Percentiles rank a stretch among this genome's conserved stretches.
phyloP scores from a whole-genome alignment of 805 yeast genomes.

The Pichia scutulata region DNA sequence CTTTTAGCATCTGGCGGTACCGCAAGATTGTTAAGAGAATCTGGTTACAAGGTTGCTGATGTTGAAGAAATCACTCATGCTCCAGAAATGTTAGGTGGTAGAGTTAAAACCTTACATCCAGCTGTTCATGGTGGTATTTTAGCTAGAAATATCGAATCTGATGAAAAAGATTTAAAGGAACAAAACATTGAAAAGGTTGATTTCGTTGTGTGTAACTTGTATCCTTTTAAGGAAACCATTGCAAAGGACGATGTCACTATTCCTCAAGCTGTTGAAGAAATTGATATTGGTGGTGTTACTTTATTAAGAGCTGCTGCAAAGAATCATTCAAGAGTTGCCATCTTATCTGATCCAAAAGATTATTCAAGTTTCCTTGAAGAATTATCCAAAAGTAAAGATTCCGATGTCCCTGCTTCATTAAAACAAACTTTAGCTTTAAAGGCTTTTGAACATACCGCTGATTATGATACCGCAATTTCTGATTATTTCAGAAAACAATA shows the following conservation, averaged over 20 bases:
- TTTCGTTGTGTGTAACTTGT: conserved; percentile 93
- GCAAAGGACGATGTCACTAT: conserved; percentile 93
- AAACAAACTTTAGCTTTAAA: conserved; percentile 85
- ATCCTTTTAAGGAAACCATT: conserved; percentile 96
- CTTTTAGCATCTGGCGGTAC: conserved; percentile 97
- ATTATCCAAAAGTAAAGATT: conserved; percentile 36
- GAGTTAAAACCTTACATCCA: conserved; percentile 97
- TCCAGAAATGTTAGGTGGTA: conserved; percentile 97
- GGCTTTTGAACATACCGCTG: conserved; percentile 98
- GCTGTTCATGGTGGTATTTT: conserved; percentile 98
- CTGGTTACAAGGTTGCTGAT: conserved; percentile 97
- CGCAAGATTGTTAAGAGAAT: conserved; percentile 87
- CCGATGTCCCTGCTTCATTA: conserved; percentile 64
- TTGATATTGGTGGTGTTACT: conserved; percentile 98
- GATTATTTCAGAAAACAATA: conserved; percentile 97
- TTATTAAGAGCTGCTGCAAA: conserved; percentile 97
- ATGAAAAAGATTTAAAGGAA: conserved; percentile 77
- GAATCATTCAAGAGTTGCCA: conserved; percentile 94
- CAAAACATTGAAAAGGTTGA: conserved; percentile 96
- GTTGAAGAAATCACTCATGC: conserved; percentile 94
- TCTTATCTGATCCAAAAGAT: conserved; percentile 90
- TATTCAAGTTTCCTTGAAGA: conserved; percentile 83
- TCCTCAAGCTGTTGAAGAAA: conserved; percentile 96
- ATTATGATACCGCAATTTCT: conserved; percentile 90
- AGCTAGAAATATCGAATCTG: conserved; percentile 87